These are phyloP conservation scores for Colletotrichum camelliae DNA, from an alignment of 2,329 filamentous ascomycete species.

Conservation along the genomic window DNA sequence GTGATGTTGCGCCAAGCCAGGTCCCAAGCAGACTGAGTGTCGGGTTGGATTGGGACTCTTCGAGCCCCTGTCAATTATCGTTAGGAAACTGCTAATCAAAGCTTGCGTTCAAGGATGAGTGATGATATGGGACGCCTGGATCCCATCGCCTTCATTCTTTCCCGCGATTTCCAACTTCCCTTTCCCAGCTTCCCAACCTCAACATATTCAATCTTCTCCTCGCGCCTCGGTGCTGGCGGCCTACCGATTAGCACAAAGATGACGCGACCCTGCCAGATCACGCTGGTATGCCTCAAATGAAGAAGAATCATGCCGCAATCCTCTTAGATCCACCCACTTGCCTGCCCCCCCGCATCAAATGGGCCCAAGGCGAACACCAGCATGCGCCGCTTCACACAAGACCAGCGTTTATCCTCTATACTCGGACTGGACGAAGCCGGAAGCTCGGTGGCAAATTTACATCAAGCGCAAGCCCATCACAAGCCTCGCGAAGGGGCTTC, in stretches of 20 bases:
- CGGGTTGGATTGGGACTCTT: too few species aligned
- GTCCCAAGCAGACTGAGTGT: neutral
- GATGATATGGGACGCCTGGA: neutral
- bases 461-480: slow-evolving; percentile 23
- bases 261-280: too few species aligned
- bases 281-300: neutral
- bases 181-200: neutral
- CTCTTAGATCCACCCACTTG: slow-evolving; percentile 51
- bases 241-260: neutral
- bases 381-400: slow-evolving; percentile 63
- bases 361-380: slow-evolving; percentile 65
- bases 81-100: too few species aligned
- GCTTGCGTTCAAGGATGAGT: too few species aligned
- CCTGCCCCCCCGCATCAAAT: slow-evolving; percentile 67
- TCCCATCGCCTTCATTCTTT: neutral
- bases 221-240: neutral
- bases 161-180: too few species aligned
- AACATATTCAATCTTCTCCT: neutral
- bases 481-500: neutral
- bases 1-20: too few species aligned
- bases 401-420: slow-evolving; percentile 61
- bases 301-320: neutral
- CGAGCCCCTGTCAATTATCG: too few species aligned
- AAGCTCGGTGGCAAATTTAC: slow-evolving; percentile 31
- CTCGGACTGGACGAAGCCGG: slow-evolving; percentile 60